phyloP scores from a whole-genome alignment of 1,284 basidiomycete species.

The Melampsora americana region DNA sequence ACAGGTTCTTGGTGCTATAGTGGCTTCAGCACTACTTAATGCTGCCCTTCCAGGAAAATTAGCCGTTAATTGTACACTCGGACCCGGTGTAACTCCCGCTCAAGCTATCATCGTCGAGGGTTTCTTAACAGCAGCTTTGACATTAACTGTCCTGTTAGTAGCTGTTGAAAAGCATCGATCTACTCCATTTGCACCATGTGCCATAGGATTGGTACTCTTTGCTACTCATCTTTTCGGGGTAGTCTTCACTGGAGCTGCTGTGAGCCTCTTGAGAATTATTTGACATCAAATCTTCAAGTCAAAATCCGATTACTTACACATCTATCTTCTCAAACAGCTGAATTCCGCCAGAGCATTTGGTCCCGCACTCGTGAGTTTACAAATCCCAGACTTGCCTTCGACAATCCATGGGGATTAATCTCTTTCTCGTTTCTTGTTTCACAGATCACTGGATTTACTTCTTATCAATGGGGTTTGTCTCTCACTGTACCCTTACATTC shows the following conservation, averaged over 20 bases:
- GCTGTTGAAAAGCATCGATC: conserved; percentile 45
- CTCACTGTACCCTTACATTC: neutral
- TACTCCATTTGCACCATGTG: conserved; percentile 42
- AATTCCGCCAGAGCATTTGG: conserved; percentile 46
- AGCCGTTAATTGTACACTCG: conserved; percentile 56
- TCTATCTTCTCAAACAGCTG: neutral
- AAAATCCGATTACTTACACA: neutral
- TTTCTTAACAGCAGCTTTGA: conserved; percentile 6
- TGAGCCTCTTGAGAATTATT: conserved; percentile 38
- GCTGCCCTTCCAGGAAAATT: conserved; percentile 64
- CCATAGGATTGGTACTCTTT: conserved; percentile 45
- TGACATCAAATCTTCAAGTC: neutral
- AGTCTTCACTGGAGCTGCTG: conserved; percentile 44
- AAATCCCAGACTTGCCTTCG: too few relatives aligned
- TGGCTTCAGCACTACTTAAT: conserved; percentile 63
- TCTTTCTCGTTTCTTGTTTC: too few relatives aligned
- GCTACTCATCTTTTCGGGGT: conserved; percentile 44
- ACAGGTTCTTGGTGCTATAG: conserved; percentile 46
- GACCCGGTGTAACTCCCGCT: neutral
- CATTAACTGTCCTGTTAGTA: conserved; percentile 4
- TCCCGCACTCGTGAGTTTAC: conserved; percentile 40
- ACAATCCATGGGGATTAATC: too few relatives aligned
- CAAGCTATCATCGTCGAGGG: conserved; percentile 3
- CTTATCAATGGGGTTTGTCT: too few relatives aligned
- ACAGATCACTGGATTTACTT: too few relatives aligned